phyloP scores from a whole-genome alignment of 1,284 basidiomycete genomes.

The Salmacisia buchloeana region DNA sequence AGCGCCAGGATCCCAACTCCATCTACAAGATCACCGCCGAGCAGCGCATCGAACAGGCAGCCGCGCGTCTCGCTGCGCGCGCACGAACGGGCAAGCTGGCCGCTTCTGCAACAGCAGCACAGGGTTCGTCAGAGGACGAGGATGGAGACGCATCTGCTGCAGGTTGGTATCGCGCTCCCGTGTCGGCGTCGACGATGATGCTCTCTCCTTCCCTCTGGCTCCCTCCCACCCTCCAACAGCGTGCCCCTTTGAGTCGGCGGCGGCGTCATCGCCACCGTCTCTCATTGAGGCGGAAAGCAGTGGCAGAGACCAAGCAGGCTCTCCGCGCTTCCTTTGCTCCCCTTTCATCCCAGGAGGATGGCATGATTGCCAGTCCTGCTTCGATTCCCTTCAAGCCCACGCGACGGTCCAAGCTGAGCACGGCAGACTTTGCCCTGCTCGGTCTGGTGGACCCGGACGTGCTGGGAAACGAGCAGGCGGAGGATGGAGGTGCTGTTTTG shows the following conservation, averaged over 20 bases:
- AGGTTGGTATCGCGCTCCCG: not conserved
- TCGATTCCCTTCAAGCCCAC: not conserved
- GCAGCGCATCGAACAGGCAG: not conserved
- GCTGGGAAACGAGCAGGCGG: not conserved
- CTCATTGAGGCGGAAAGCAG: no score
- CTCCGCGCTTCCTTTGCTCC: not conserved
- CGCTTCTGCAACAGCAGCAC: not conserved
- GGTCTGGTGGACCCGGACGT: not conserved
- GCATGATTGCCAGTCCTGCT: not conserved
- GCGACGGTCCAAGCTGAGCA: not conserved
- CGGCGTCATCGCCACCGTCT: no score
- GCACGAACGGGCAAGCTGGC: not conserved
- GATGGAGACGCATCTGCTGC: not conserved
- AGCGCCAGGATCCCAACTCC: not conserved
- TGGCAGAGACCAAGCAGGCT: no score
- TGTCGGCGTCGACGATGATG: not conserved
- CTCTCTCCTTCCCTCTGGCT: not conserved
- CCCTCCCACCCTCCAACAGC: not conserved
- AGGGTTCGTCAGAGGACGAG: not conserved
- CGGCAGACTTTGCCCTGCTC: not conserved
- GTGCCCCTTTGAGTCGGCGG: no score
- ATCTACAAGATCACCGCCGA: slow-evolving; percentile 9
- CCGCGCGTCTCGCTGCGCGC: not conserved
- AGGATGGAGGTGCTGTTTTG: no score
- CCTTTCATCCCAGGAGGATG: not conserved